These are phyloP conservation scores for Sungouiella blattae DNA, from an alignment of 805 yeast genomes.

Conservation along the genomic window DNA sequence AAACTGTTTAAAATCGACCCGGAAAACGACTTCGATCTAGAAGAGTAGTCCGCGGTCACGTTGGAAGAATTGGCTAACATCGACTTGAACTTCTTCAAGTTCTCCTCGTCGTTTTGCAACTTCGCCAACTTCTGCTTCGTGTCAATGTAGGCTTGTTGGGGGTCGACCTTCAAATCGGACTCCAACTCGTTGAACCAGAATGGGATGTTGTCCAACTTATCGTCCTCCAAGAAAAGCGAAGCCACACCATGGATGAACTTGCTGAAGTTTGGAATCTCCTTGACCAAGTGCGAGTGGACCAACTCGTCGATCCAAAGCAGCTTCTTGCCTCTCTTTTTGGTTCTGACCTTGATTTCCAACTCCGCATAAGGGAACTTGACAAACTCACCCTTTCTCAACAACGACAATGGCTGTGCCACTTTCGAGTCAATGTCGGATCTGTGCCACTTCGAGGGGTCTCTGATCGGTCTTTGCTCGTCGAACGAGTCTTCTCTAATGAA, in stretches of 20 bases:
- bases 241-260: constrained; percentile 93
- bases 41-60: constrained; percentile 22
- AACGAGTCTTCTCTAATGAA: constrained; percentile 90
- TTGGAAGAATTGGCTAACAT: constrained; percentile 31
- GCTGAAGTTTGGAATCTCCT: constrained; percentile 91
- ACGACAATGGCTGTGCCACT: constrained; percentile 62
- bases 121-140: constrained; percentile 52
- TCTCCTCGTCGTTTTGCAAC: constrained; percentile 45
- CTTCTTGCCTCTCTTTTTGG: constrained; percentile 43
- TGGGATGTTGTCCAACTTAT: constrained; percentile 83
- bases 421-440: constrained; percentile 84
- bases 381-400: constrained; percentile 82
- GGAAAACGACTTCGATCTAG: constrained; percentile 39
- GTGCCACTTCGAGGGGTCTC: constrained; percentile 90
- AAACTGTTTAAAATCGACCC: constrained; percentile 26
- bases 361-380: constrained; percentile 81
- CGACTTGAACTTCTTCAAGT: constrained; percentile 38
- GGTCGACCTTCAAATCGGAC: constrained; percentile 52
- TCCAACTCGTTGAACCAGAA: constrained; percentile 94
- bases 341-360: constrained; percentile 76
- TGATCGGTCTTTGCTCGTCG: constrained; percentile 79
- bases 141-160: constrained; percentile 73
- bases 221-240: constrained; percentile 82
- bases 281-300: constrained; percentile 71
- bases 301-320: constrained; percentile 83